Evolutionary conservation across 352 stramenopile species (phyloP), one percentile per base, ranked within the genome.

Genomic region (Thalassiosira ordinaria): DNA sequence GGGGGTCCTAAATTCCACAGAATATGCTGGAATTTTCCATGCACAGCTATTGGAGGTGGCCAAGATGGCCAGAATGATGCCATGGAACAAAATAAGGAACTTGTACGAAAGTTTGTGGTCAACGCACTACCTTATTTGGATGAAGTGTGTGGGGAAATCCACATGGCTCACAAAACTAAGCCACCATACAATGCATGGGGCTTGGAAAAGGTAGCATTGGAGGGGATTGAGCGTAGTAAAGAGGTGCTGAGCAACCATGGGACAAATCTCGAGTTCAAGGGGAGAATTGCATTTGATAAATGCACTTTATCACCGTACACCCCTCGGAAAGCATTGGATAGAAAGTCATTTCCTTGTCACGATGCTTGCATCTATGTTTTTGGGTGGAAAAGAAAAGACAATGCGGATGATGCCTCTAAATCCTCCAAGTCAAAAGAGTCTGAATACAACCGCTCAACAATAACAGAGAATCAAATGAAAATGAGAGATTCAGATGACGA

Each of bases 11-110:
- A 70, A 26, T 98, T 98, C 81, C 93, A 98, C 80, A 89, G 95
- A 72, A 94, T 99, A 49, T 89, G 97, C 31, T 99, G 96, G 96
- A 99, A 99, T 84, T 99, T 98, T 77, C 96, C 96, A 22, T 98
- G 96, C 69, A 95, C 97, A 5, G 94, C 93, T 29, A 95, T 96
- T 49, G 88, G 83, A 0, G 89, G 87, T 9, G 96, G 97, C 55
- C 89, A 97, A 82, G 97, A 99, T 90, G 97, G 96, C n/a, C 96
- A 99, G 89, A 98, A 98, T 83, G 64, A 96, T 35, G 96, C 96
- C 75, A 98, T 98, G 94, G 96, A 98, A 76, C 63, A 89, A 6
- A 99, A 99, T 88, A 98, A 98, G 76, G 65, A 92, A 63, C 85
- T 99, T 0, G 75, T 98, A 20, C 74, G 90, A 31, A 86, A 84